These are phyloP conservation scores for Aspergillus ostianus DNA, from an alignment of 495 filamentous ascomycete species.

Conservation along the genomic window DNA sequence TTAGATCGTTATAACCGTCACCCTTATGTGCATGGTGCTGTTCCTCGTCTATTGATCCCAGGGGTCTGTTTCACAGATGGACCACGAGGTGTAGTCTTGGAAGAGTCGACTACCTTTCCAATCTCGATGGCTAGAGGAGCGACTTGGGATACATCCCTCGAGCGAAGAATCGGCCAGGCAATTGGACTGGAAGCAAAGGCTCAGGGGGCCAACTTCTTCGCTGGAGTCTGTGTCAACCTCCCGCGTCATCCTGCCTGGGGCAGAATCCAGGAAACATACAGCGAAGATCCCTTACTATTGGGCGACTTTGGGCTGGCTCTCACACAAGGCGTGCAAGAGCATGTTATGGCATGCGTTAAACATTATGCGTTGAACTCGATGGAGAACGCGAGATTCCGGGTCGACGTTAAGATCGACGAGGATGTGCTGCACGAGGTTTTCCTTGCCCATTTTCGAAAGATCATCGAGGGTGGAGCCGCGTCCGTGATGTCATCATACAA, in stretches of 20 bases:
- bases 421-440: slow-evolving; percentile 18
- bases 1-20: slow-evolving; percentile 12
- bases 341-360: slow-evolving; percentile 22
- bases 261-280: slow-evolving; percentile 17
- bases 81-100: slow-evolving; percentile 16
- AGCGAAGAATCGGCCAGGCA: slow-evolving; percentile 12
- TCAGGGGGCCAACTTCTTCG: slow-evolving; percentile 17
- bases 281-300: slow-evolving; percentile 17
- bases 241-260: slow-evolving; percentile 22
- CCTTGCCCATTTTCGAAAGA: slow-evolving; percentile 14
- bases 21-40: slow-evolving; percentile 17
- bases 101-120: slow-evolving; percentile 15
- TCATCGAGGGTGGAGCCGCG: slow-evolving; percentile 12
- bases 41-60: slow-evolving; percentile 12
- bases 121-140: slow-evolving; percentile 21
- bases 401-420: slow-evolving; percentile 17
- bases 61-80: slow-evolving; percentile 17
- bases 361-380: slow-evolving; percentile 21
- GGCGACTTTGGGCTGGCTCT: slow-evolving; percentile 13
- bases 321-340: slow-evolving; percentile 10
- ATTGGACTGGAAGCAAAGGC: slow-evolving; percentile 22
- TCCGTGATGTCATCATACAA: slow-evolving; percentile 20
- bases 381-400: slow-evolving; percentile 17
- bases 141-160: slow-evolving; percentile 17
- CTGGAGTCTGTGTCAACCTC: slow-evolving; percentile 19